Base-by-base conservation (phyloP, 495 filamentous ascomycete genomes). In the Trichoderma gamsii region DNA sequence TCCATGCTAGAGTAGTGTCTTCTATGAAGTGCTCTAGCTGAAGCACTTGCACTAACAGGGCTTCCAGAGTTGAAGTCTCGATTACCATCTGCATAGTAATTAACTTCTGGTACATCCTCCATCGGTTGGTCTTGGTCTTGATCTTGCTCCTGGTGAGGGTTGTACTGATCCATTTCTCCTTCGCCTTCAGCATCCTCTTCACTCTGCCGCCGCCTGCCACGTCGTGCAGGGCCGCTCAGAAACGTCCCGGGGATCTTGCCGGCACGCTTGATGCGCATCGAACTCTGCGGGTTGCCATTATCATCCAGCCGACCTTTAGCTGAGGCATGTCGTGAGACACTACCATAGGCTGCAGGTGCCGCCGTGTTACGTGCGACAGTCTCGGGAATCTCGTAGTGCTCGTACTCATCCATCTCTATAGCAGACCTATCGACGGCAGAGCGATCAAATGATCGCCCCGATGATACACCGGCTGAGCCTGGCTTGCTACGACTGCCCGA, bases 231-330 rank as follows among this genome's bases (percentile, higher is more conserved):
- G 0, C 89, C 89, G 68, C 87, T 91, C 27, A 92, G 78, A 71
- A 92, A 92, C 68, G 83, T 86, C 0, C 90, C 90, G 11, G 88
- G 86, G 7, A 88, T 78, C 71, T 90, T 89, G 18, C 86, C 87
- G 38, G 91, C 83, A 70, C 89, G 81, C 76, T 91, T 92, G n/a
- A 90, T 78, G 1, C 90, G 86, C 77, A 91, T 79, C 21, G 90
- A 90, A 73, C 86, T 89, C 69, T 88, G 89, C 0, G 85, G 76
- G 1, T 84, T 87, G 27, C 78, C 75, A 4, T 89, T 87, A 6
- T 89, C 87, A 0, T 77, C 76, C 79, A 80, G 79, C 27, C 86
- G 74, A 49, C 81, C 80, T 4, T 84, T 86, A 15, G 80, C 81
- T n/a, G 82, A 75, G 6, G 80, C 81, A 66, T 82, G 69, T 44